Base-by-base conservation (phyloP, 179 eudicot species). In the Gypsophila paniculata region DNA sequence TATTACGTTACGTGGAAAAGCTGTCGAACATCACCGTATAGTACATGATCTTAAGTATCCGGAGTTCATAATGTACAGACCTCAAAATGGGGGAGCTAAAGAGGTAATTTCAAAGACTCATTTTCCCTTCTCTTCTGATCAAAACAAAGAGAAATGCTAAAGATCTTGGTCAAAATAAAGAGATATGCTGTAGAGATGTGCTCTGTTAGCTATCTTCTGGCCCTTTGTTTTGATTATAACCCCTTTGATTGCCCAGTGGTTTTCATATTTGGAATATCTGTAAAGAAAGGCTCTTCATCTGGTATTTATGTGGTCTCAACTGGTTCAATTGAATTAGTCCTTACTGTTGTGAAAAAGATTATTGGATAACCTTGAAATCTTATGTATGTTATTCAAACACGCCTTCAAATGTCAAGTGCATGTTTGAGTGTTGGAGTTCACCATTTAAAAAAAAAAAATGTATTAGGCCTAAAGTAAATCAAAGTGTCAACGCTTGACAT, bases 11-110 rank as follows among this genome's bases (percentile, higher is more conserved):
- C 90, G 96, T 69, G 98, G 98, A 52, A 79, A 72, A 69, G 81
- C 74, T 77, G 90, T 92, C 68, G 82, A 83, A 72, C 86, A 86
- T 81, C 96, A 83, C 85, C 85, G 79, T 71, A 81, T 92, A 81
- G 98, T 90, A 18, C 80, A 61, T 64, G 91, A 84, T 78, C 96
- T 92, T 74, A 92, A 90, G 77, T 88, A 65, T 85, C 87, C 85
- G 8, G 90, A 90, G 70, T 88, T 84, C 77, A 92, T 92, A 70
- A 36, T 85, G 82, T 92, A 92, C 80, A 88, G 57, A 80, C 98
- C 98, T 79, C 90, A 85, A 52, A 88, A 81, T 54, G 87, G 82
- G 51, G 88, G 87, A 66, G 61, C 76, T 65, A 79, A 74, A 38
- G 97, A 91, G 90, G 96, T 91, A 72, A 71, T 15, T 62, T 69